Conservation (phyloP, 139 green algal species). For the Marvania coccoides region DNA sequence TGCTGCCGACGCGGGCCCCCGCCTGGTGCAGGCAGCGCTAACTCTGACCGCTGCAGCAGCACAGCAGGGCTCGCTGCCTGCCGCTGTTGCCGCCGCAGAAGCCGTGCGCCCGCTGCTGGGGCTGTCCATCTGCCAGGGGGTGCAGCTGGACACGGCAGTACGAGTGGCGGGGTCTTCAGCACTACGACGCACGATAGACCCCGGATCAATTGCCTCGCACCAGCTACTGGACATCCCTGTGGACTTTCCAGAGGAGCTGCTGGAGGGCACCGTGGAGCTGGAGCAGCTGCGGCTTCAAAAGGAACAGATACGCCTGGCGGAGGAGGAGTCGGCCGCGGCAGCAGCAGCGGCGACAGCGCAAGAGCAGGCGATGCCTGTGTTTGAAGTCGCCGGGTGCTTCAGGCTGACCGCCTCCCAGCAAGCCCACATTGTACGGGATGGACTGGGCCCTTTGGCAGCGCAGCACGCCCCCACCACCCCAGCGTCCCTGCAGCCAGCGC, state of each 20-base stretch:
- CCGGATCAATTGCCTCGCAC: background rate
- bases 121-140: background rate
- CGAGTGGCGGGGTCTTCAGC: background rate
- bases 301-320: background rate
- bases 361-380: background rate
- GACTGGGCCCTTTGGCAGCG: background rate
- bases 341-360: background rate
- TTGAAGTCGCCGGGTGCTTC: background rate
- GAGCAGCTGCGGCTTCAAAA: background rate
- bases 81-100: background rate
- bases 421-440: background rate
- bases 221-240: conserved; percentile 7
- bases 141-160: background rate
- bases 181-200: background rate
- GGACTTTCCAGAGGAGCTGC: conserved; percentile 9
- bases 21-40: conserved; percentile 4
- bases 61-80: background rate
- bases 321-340: background rate
- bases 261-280: conserved; percentile 15
- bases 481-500: too few relatives aligned
- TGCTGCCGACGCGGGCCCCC: background rate
- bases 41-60: background rate
- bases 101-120: background rate
- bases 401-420: background rate
- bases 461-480: background rate